These are phyloP conservation scores for Apiotrichum montevideense DNA, from an alignment of 1,284 basidiomycete species.

Conservation along the genomic window DNA sequence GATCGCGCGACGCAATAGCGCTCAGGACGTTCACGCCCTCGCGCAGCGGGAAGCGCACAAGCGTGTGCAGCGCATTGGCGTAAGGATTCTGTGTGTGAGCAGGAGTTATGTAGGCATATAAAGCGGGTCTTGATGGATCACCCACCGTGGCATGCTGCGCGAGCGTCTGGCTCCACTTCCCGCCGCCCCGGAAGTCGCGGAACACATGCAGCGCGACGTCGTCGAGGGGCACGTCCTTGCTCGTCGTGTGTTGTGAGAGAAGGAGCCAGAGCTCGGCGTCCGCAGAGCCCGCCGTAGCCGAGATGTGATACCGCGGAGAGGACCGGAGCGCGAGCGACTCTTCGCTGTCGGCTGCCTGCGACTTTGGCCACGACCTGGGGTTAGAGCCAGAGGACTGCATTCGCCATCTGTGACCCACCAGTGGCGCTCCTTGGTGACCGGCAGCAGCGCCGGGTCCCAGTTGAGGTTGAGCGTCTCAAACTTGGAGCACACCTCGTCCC, in stretches of 20 bases:
- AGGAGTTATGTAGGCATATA: not conserved
- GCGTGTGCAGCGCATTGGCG: conserved; percentile 67
- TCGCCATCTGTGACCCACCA: conserved; percentile 51
- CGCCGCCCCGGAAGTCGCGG: conserved; percentile 27
- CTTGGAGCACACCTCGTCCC: conserved; percentile 65
- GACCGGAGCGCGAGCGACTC: not conserved
- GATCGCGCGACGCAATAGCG: conserved; percentile 33
- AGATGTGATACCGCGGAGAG: conserved; percentile 25
- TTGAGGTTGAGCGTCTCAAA: conserved; percentile 83
- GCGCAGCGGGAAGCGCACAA: conserved; percentile 49
- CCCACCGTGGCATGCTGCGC: conserved; percentile 11
- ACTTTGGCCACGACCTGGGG: conserved; percentile 54
- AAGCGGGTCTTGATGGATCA: not conserved
- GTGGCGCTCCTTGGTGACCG: conserved; percentile 56
- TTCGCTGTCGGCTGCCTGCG: conserved; percentile 5
- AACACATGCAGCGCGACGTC: conserved; percentile 65
- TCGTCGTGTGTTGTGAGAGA: conserved; percentile 65
- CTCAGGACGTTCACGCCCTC: conserved; percentile 19
- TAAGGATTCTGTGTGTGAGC: conserved; percentile 47
- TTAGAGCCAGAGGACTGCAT: too few relatives aligned
- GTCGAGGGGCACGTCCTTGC: conserved; percentile 55
- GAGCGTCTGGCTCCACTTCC: not conserved
- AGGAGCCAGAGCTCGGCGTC: conserved; percentile 63
- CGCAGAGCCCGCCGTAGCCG: conserved; percentile 9
- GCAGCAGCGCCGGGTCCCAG: conserved; percentile 71